Percentiles rank a stretch among this genome's conserved stretches.
phyloP scores from a whole-genome alignment of 176 grass and related monocot genomes.

The Triticum urartu region DNA sequence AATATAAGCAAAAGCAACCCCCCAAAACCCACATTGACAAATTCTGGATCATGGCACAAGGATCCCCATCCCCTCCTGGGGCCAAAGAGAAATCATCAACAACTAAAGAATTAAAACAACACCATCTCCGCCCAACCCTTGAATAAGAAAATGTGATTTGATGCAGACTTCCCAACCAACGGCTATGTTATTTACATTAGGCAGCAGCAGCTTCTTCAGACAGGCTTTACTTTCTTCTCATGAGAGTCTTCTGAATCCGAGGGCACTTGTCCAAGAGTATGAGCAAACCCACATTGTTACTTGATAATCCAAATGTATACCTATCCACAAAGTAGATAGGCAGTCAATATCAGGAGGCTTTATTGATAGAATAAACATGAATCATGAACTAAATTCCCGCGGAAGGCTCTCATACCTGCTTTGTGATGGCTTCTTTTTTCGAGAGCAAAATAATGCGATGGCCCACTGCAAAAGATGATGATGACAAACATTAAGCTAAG shows the following conservation, averaged over 20 bases:
- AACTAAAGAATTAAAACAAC: conserved; percentile 56
- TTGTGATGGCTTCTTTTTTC: conserved; percentile 55
- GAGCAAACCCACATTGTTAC: conserved; percentile 75
- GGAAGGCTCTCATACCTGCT: conserved; percentile 45
- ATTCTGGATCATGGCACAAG: conserved; percentile 22
- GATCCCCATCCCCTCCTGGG: background rate
- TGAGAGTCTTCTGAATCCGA: conserved; percentile 46
- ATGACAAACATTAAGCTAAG: conserved; percentile 3
- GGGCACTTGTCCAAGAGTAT: conserved; percentile 81
- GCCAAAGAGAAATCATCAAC: conserved; percentile 14
- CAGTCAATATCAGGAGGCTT: conserved; percentile 23
- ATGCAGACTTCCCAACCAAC: conserved; percentile 29
- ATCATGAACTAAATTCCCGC: conserved; percentile 3
- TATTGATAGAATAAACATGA: conserved; percentile 14
- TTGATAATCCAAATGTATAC: conserved; percentile 75
- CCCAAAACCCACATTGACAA: conserved; percentile 25
- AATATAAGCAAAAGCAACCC: conserved; percentile 32
- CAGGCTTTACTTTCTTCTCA: conserved; percentile 33
- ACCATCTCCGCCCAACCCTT: conserved; percentile 17
- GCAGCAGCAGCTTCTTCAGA: conserved; percentile 16
- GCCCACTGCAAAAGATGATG: conserved; percentile 59
- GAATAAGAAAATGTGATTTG: conserved; percentile 35
- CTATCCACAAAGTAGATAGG: conserved; percentile 47
- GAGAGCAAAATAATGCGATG: conserved; percentile 39
- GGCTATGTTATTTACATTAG: conserved; percentile 57